phyloP scores from a whole-genome alignment of 352 stramenopile genomes.

The Thalassiosira livingstoniorum region DNA sequence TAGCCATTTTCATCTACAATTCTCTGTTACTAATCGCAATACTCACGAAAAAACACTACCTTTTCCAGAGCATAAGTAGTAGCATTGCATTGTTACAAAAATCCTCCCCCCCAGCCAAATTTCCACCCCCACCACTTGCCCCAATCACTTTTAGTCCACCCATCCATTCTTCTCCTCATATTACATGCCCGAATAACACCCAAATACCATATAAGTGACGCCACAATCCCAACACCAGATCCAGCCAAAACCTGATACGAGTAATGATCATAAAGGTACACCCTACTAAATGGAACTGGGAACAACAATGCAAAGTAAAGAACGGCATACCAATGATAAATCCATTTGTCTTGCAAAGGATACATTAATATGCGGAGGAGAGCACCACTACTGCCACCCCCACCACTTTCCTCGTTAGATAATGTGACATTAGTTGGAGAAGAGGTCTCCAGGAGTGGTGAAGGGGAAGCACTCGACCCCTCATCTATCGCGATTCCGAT shows the following conservation, averaged over 20 bases:
- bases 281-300: conserved; percentile 50
- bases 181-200: conserved; percentile 32
- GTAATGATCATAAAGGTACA: conserved; percentile 62
- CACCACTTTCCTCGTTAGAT: too few relatives aligned
- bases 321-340: conserved; percentile 45
- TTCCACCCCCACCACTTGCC: conserved; percentile 44
- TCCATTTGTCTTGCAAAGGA: conserved; percentile 12
- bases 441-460: not conserved
- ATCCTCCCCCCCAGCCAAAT: too few relatives aligned
- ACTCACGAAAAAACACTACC: too few relatives aligned
- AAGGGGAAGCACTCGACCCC: not conserved
- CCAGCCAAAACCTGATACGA: conserved; percentile 49
- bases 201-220: conserved; percentile 41
- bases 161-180: conserved; percentile 8
- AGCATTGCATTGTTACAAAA: too few relatives aligned
- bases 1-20: too few relatives aligned
- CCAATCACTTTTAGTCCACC: conserved; percentile 27
- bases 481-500: not conserved
- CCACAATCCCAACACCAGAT: conserved; percentile 30
- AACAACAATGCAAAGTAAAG: conserved; percentile 44
- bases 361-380: too few relatives aligned
- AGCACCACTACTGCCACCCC: too few relatives aligned
- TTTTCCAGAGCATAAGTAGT: too few relatives aligned
- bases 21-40: too few relatives aligned
- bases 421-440: not conserved